Evolutionary conservation across 2,329 filamentous ascomycete species (phyloP), one percentile per base, ranked within the genome.

Genomic region (Talaromyces marneffei): DNA sequence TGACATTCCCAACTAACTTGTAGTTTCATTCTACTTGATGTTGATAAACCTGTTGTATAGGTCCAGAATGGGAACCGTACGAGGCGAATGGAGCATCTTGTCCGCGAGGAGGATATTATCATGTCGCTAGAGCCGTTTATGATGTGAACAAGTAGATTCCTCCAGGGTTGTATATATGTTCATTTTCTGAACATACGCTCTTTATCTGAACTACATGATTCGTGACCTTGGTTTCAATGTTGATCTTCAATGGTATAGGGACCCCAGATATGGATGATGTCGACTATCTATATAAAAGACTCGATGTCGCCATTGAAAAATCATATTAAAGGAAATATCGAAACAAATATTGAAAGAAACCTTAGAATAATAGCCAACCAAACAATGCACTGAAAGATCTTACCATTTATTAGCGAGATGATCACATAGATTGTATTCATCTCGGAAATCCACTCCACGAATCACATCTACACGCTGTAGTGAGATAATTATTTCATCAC

Each of bases 81-180:
- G n/a, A 18, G 20, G 10, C 46, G 44, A 2, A 57, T 53, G 55
- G 60, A 62, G 23, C 48, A 62, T 9, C 25, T 62, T 10, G 60
- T 62, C 7, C 60, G 60, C 39, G 55, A 62, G 37, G 60, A 62
- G 29, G 60, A 62, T 54, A 62, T 62, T 25, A 48, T 62, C 12
- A 42, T 50, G 39, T 53, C 60, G n/a, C 29, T 54, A 18, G 37
- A 37, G 12, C 44, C 46, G 7, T 35, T 44, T n/a, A 40, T 55
- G 18, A 40, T 35, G 27, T 62, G 4, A 57, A 14, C 14, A 16
- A 8, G 9, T 2, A 2, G 5, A n/a, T 2, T 27, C 10, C 23
- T 27, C 14, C 6, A 25, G 18, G 4, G 6, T 9, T 39, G 14
- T 18, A 55, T 25, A 27, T 37, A 27, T 1, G 5, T 6, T 39